Evolutionary conservation across 1,139 yeast genomes (phyloP), one percentile per base, ranked within the genome.

Genomic region (Nakaseomyces uthaithaninus): DNA sequence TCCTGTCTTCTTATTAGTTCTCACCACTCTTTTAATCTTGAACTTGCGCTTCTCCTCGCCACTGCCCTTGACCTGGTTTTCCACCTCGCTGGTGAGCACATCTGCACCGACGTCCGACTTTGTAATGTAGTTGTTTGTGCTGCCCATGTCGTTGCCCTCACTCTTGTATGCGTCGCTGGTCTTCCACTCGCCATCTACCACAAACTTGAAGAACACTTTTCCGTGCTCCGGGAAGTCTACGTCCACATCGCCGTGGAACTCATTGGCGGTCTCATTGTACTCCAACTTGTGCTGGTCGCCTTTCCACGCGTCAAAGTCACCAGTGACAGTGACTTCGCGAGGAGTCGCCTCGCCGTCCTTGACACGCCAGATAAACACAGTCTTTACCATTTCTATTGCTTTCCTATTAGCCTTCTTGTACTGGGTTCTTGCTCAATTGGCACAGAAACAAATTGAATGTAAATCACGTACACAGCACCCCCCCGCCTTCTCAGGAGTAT

Each of bases 221-320:
- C 67, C 74, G 17, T 60, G 59, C 16, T 59, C 62, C 2, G 57
- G 53, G 23, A 51, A 38, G 53, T 57, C 45, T 71, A 68, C 41
- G 77, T 89, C 48, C 39, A 80, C 70, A 2, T 24, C 19, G 8
- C 6, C 27, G 16, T 14, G 17, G n/a, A 25, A 24, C 15, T 35
- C 28, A 16, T 35, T 23, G n/a, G 27, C 27, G 4, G 27, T 19
- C 36, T 22, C 14, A 11, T 12, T 30, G 23, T 11, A 19, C 18
- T 23, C 26, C 5, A 33, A 14, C 26, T 28, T 74, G 75, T 42
- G 73, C 65, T n/a, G n/a, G 1, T 76, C 60, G 48, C 79, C 72
- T 33, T 73, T 59, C 94, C 94, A 83, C 52, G 77, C 66, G 59
- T 82, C 91, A 60, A 83, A 82, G 38, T 80, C 71, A 47, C 94